Base-by-base conservation (phyloP, 495 filamentous ascomycete species). In the Cercophora sp. region DNA sequence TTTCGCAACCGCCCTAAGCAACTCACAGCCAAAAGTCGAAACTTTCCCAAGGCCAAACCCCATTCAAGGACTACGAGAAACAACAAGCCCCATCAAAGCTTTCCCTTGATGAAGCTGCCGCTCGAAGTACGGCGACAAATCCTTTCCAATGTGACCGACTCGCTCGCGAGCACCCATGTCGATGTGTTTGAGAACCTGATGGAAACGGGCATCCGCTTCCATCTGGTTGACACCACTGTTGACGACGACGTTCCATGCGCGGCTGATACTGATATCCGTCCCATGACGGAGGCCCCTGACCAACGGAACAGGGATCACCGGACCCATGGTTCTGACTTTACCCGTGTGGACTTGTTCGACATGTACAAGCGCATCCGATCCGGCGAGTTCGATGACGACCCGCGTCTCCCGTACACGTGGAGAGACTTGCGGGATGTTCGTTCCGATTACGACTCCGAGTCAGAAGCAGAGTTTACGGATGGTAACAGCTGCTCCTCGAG, bases 291-390 rank as follows among this genome's bases (percentile, higher is more conserved):
- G 6, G 35, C 48, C 13, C 48, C 48, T 9, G 26, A 29, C 18
- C 10, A 39, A n/a, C 48, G 48, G 25, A 51, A 42, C 25, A 27
- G 40, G 8, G 48, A 51, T 24, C 48, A 24, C 8, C 48, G 48
- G 23, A 29, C 35, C 23, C 22, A 16, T 10, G 20, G 22, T 13
- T 18, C n/a, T 9, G n/a, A 5, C 16, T 11, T 9, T 27, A 29
- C 3, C 4, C 44, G 25, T 15, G 5, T 51, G 13, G 23, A 51
- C 36, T 16, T 51, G 1, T 5, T 51, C 23, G 48, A 51, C n/a
- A 51, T 40, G 15, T 51, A 41, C 48, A 51, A 51, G 15, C 5
- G 35, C 19, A 18, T 51, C 5, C 35, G 15, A 3, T 18, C 3
- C 8, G 48, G 48, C 23, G 36, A 41, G 22, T 29, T 41, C 23